Base-by-base conservation (phyloP, 768 basidiomycete genomes). In the Lactarius psammicola region DNA sequence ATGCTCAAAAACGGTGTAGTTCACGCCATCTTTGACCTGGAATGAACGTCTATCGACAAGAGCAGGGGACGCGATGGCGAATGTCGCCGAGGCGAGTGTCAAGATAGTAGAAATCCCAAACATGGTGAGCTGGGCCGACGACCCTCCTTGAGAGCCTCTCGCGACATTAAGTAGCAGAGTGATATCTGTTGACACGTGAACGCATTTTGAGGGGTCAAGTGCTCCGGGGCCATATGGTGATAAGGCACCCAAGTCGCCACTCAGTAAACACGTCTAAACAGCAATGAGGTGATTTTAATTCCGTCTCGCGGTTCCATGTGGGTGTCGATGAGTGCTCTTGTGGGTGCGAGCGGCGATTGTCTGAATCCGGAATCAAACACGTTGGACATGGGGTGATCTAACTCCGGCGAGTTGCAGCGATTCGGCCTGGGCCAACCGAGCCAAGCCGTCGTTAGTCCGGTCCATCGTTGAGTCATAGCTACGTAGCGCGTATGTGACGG, bases 1-100 rank as follows among this genome's bases (percentile, higher is more conserved):
- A 31, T 55, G 54, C 28, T 55, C 54, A n/a, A 55, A 55, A 20
- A 55, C 54, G 20, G 54, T 55, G 54, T 55, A 55, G 54, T 55
- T 31, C 28, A 55, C 28, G 9, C 28, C 28, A 55, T 18, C 28
- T n/a, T 30, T 51, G 36, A 60, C 31, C n/a, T 60, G 46, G 23
- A 51, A 60, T 7, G 34, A 60, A 18, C 34, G 59, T 26, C 36
- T 60, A 49, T 60, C 46, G 26, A 60, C 49, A 34, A 53, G 49
- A 31, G 26, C 34, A 9, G 60, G 34, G 3, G 34, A 38, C 6
- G 51, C 34, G 11, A 61, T 36, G 23, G 60, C 34, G 10, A 54
- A 20, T 11, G 51, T 30, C 40, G 51, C 60, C 23, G 23, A 51
- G 23, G 23, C 34, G 26, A 61, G 60, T n/a, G 51, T 26, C 56